Evolutionary conservation across 306 rosid genomes (phyloP), one percentile per base, ranked within the genome.

Genomic region (Pueraria montana): DNA sequence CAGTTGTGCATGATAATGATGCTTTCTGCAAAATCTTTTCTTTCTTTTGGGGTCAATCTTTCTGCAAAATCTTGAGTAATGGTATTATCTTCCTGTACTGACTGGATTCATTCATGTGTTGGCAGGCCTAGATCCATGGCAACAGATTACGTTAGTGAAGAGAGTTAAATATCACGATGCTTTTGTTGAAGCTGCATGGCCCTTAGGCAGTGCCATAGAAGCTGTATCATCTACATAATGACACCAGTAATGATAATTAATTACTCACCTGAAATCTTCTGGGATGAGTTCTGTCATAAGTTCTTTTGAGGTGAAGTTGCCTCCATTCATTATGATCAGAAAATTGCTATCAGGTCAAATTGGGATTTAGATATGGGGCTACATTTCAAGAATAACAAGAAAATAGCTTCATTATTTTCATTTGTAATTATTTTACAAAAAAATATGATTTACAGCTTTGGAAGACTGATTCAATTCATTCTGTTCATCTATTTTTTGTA

Each of bases 121-220:
- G 68, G 53, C 91, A 94, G 97, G 96, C 70, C 83, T 95, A 43
- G 89, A 93, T 85, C 98, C 95, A 5, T 84, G 91, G 93, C 97
- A 95, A 61, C 84, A 93, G 79, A 93, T 95, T 38, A 95, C 94
- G 1, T 84, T 95, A 90, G 98, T 95, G 89, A 95, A 93, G 88
- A 50, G 91, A 84, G 95, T 95, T 50, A 75, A 90, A 80, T 95
- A 93, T 79, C 85, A 76, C 0, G 89, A 90, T 20, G 80, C 93
- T 84, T 85, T 90, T 79, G 97, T 95, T 76, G 98, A 95, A 87
- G 98, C 98, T 43, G 98, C 98, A 62, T 93, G 99, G 99, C 99
- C 99, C 48, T 88, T 95, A 21, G 99, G 99, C 87, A 95, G 98
- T 13, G 99, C 99, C 66, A 95, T 95, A 45, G 99, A 95, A 88